phyloP scores from a whole-genome alignment of 2,329 filamentous ascomycete species.

The Penicillium sp. region DNA sequence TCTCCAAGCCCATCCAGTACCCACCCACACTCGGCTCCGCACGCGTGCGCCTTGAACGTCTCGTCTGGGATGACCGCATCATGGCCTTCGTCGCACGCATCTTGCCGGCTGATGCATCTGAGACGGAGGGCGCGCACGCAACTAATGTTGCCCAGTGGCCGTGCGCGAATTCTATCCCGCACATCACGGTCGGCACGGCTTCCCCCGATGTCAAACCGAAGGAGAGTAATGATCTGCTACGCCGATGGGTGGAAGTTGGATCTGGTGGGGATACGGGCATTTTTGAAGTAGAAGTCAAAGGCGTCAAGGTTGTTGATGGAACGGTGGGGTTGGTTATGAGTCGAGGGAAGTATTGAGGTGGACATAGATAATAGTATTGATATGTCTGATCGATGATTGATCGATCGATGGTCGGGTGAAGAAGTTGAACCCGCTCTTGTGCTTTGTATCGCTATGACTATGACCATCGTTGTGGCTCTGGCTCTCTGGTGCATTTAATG shows the following conservation, averaged over 20 bases:
- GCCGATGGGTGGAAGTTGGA: conserved; percentile 67
- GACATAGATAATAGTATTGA: background rate
- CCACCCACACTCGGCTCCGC: conserved; percentile 37
- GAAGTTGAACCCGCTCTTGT: background rate
- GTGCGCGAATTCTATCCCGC: conserved; percentile 74
- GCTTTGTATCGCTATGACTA: background rate
- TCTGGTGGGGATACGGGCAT: conserved; percentile 53
- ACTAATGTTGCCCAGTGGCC: conserved; percentile 51
- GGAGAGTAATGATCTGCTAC: conserved; percentile 85
- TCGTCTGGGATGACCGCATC: conserved; percentile 81
- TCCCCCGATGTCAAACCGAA: conserved; percentile 76
- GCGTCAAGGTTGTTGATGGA: conserved; percentile 57
- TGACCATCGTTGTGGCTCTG: background rate
- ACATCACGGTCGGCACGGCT: conserved; percentile 86
- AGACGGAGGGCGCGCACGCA: conserved; percentile 28
- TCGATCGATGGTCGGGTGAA: conserved; percentile 1
- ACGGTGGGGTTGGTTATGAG: conserved; percentile 53
- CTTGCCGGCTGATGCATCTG: conserved; percentile 29
- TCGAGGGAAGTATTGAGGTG: conserved; percentile 17
- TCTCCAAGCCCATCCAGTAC: conserved; percentile 22
- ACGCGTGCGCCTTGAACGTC: conserved; percentile 57
- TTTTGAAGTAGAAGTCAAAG: conserved; percentile 54
- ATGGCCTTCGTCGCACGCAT: conserved; percentile 90
- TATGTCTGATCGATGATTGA: conserved; percentile 3
- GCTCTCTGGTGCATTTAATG: background rate